Conservation (phyloP, 2,329 filamentous ascomycete species). For the Fusarium phyllophilum region DNA sequence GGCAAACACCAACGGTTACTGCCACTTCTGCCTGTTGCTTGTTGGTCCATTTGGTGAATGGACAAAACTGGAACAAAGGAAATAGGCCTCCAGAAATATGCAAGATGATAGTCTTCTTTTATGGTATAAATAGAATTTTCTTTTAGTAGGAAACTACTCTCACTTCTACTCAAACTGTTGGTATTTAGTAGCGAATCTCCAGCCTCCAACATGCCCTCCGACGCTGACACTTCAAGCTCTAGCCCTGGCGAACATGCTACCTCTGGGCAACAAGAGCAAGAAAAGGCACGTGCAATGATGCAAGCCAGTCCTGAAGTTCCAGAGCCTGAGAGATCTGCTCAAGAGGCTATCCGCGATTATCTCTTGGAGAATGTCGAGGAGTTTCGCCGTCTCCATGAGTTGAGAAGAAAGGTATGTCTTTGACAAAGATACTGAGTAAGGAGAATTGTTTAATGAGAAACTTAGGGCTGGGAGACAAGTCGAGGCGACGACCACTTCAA, state of each 20-base stretch:
- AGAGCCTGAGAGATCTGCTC: neutral
- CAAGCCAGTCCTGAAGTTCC: no score
- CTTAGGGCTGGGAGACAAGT: slow-evolving; percentile 57
- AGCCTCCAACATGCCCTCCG: neutral
- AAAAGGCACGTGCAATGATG: neutral
- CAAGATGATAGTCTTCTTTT: neutral
- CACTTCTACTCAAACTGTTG: no score
- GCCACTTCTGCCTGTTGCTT: neutral
- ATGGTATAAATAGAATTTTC: slow-evolving; percentile 1
- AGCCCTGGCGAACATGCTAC: neutral
- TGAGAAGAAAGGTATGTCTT: slow-evolving; percentile 19
- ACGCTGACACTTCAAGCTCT: neutral
- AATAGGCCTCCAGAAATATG: neutral
- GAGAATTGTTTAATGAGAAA: neutral
- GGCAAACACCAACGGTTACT: neutral
- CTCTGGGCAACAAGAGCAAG: neutral
- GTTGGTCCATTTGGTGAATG: neutral
- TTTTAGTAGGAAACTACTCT: no score
- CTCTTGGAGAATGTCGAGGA: neutral
- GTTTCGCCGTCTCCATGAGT: slow-evolving; percentile 4
- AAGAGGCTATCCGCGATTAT: neutral
- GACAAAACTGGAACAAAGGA: neutral
- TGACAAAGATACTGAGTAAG: neutral
- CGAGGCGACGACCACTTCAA: slow-evolving; percentile 56
- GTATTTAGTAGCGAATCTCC: neutral